Base-by-base conservation (phyloP, 75 land plant species). In the Cunninghamia lanceolata region DNA sequence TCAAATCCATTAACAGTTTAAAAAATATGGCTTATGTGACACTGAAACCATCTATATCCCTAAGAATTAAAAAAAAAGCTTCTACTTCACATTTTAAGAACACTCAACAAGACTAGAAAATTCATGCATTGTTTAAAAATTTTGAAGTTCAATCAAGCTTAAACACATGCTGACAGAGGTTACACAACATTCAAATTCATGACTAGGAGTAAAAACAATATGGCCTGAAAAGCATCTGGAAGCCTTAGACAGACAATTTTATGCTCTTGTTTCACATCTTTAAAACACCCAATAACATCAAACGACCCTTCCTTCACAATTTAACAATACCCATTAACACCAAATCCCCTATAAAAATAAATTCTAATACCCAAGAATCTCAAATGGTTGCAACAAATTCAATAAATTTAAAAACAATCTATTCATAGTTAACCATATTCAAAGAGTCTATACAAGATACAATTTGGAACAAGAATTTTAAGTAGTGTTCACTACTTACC, bases 401-500 rank as follows among this genome's bases (percentile, higher is more conserved):
- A 68, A 30, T n/a, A 28, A 68, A 68, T n/a, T 68, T 10, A 30
- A 68, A 68, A 8, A 8, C 46, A 43, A 6, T 1, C 32, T 16
- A 68, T n/a, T 30, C 6, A 68, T n/a, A n/a, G n/a, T n/a, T 11
- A 68, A 34, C 73, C 73, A 68, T 8, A 17, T 54, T 19, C 63
- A 56, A 56, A 17, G 10, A 0, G 21, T 16, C 21, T 17, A 16
- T 19, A 56, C 16, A 56, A 15, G 21, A 56, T 16, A 3, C 30
- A 28, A 66, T 5, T 9, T 25, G 32, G 74, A 70, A 70, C 34
- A 32, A 70, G 13, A 28, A 70, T n/a, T 32, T n/a, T 70, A 70
- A 70, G 13, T 10, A 9, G 32, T 70, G 11, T 70, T 70, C 10
- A 3, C 30, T 45, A 40, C 54, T 73, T 21, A 95, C 97, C 94